Percentiles rank a stretch among this genome's conserved stretches.
These are phyloP conservation scores for Fraxinus nigra DNA, from an alignment of 305 asterid genomes.

Conservation along the genomic window DNA sequence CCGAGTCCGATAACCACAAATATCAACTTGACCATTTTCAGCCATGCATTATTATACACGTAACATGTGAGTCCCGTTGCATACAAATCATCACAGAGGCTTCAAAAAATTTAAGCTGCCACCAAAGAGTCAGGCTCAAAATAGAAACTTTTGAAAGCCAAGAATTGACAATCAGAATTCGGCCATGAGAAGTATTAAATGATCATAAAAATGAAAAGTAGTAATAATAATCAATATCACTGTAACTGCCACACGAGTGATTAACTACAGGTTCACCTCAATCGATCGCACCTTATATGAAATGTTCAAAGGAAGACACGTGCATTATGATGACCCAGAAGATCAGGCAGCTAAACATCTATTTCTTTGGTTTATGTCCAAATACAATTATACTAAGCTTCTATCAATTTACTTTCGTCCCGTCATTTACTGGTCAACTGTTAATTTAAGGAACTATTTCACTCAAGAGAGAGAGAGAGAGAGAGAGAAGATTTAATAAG, in stretches of 20 bases:
- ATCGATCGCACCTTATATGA: not conserved
- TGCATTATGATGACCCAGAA: not conserved
- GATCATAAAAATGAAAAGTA: not conserved
- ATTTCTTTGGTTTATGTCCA: not conserved
- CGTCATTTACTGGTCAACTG: not conserved
- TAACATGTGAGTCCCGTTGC: not conserved
- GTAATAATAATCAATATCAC: not conserved
- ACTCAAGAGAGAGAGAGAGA: not conserved
- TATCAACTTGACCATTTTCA: not conserved
- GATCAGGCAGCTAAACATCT: not conserved
- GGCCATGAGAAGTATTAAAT: not conserved
- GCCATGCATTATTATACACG: not conserved
- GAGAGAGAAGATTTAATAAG: not conserved
- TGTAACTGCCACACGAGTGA: not conserved
- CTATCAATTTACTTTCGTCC: not conserved
- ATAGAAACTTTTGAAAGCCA: not conserved
- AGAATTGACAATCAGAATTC: not conserved
- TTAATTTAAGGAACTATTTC: slow-evolving; percentile 2
- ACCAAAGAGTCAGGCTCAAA: not conserved
- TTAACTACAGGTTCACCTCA: not conserved
- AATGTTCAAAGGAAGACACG: not conserved
- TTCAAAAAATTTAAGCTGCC: not conserved
- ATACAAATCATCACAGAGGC: not conserved
- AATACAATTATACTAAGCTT: not conserved
- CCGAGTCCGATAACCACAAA: not conserved